Evolutionary conservation across 768 basidiomycete species (phyloP).

Genomic region (Suillus subluteus): DNA sequence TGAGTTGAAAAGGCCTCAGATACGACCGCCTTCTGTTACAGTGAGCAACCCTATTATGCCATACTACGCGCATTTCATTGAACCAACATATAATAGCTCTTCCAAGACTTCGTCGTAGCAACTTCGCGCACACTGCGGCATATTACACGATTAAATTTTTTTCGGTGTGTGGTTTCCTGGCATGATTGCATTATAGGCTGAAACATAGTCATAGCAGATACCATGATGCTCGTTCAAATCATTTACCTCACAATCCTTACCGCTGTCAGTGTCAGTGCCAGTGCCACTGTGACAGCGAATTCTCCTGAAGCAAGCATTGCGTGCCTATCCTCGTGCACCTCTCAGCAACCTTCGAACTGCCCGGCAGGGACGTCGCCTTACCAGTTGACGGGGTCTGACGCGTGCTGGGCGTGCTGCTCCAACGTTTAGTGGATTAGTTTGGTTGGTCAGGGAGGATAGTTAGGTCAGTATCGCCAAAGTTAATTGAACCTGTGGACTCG

Average conservation of each 20-base stretch:
- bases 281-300: too few species aligned
- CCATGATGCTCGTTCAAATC: not conserved
- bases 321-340: too few species aligned
- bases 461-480: too few species aligned
- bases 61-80: not conserved
- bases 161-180: not conserved
- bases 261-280: conserved; percentile 22
- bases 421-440: too few species aligned
- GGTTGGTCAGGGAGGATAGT: too few species aligned
- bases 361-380: too few species aligned
- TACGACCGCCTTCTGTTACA: not conserved
- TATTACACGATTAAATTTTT: not conserved
- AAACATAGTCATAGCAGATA: not conserved
- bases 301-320: too few species aligned
- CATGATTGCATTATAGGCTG: not conserved
- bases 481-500: too few species aligned
- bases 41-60: not conserved
- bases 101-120: not conserved
- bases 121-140: not conserved
- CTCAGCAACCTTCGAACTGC: too few species aligned
- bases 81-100: not conserved
- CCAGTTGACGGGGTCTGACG: too few species aligned
- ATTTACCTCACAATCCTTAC: conserved; percentile 21
- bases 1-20: not conserved
- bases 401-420: too few species aligned